These are phyloP conservation scores for Sporisorium reilianum DNA, from an alignment of 1,284 basidiomycete species.

Conservation along the genomic window DNA sequence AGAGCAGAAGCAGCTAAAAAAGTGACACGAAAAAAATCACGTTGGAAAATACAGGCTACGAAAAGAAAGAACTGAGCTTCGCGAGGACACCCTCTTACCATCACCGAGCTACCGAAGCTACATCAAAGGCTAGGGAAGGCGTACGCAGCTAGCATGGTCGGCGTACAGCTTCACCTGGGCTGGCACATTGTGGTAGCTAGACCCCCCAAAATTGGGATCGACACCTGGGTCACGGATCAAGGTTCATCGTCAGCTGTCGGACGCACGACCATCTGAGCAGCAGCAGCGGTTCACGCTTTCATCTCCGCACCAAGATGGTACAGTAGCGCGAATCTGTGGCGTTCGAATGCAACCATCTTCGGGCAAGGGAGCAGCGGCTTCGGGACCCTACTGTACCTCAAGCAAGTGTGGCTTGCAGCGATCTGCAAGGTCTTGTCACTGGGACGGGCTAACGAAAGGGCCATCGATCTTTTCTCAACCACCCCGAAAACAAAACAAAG, in stretches of 20 bases:
- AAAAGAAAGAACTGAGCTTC: too few relatives aligned
- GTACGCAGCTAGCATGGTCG: too few relatives aligned
- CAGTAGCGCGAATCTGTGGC: conserved; percentile 1
- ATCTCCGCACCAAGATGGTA: neutral
- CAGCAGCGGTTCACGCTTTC: conserved; percentile 14
- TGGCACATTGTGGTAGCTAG: neutral
- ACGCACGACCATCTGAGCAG: neutral
- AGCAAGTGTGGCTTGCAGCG: neutral
- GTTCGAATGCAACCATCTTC: neutral
- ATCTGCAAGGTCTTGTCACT: neutral
- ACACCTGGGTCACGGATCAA: conserved; percentile 3
- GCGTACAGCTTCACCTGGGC: neutral
- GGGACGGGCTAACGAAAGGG: neutral
- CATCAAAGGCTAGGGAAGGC: too few relatives aligned
- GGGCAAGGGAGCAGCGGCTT: neutral
- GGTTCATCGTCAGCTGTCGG: neutral
- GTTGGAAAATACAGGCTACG: neutral
- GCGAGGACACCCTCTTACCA: too few relatives aligned
- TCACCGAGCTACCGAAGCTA: neutral
- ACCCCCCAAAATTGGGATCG: neutral
- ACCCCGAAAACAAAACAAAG: too few relatives aligned
- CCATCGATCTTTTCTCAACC: neutral
- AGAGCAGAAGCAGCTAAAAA: too few relatives aligned
- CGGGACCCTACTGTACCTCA: neutral
- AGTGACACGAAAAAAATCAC: neutral